These are phyloP conservation scores for Epichloe baconii DNA, from an alignment of 2,329 filamentous ascomycete genomes.

Conservation along the genomic window DNA sequence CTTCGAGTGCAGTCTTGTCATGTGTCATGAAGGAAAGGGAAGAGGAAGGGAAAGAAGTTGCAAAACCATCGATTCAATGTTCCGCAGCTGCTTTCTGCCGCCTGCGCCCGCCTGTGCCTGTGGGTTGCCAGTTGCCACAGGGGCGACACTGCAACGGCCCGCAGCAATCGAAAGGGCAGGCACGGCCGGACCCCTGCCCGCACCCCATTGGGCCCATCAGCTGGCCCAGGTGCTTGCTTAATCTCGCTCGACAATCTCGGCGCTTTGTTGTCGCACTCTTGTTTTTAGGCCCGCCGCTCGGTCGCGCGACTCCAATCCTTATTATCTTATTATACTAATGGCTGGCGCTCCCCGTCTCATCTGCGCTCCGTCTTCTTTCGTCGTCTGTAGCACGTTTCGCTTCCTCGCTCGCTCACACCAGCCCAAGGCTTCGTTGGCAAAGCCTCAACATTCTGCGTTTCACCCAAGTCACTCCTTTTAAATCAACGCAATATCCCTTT, in stretches of 20 bases:
- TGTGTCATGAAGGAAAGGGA: too few relatives aligned
- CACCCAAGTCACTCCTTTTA: slow-evolving; percentile 8
- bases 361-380: slow-evolving; percentile 5
- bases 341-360: neutral
- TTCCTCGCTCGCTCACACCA: slow-evolving; percentile 12
- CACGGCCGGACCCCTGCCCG: neutral
- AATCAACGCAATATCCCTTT: neutral
- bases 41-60: too few relatives aligned
- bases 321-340: neutral
- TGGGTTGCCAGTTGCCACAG: too few relatives aligned
- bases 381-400: slow-evolving; percentile 10
- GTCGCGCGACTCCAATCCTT: neutral
- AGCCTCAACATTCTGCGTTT: slow-evolving; percentile 26
- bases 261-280: neutral
- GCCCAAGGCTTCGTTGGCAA: slow-evolving; percentile 41
- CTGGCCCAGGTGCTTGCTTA: neutral
- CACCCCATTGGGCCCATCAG: neutral
- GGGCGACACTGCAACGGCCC: neutral
- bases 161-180: neutral
- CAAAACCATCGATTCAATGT: too few relatives aligned
- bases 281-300: neutral
- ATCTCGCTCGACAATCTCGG: neutral
- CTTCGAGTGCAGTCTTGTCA: too few relatives aligned
- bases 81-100: too few relatives aligned
- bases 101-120: too few relatives aligned